Evolutionary conservation across 495 filamentous ascomycete species (phyloP).

Genomic region (Tuber melanosporum): DNA sequence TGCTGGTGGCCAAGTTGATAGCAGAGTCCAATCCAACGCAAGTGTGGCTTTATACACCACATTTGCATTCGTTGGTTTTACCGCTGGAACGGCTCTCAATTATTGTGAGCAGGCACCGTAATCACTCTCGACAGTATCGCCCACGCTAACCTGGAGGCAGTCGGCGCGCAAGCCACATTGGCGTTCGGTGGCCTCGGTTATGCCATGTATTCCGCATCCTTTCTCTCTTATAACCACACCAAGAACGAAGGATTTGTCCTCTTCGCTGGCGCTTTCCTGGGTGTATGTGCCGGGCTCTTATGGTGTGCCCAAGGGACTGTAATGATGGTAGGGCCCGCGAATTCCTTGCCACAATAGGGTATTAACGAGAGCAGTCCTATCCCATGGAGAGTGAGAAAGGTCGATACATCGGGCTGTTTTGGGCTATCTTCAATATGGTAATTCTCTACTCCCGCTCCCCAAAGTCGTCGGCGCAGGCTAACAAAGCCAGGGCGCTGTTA

Average conservation of each 20-base stretch:
- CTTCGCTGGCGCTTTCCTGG: constrained; percentile 66
- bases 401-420: constrained; percentile 82
- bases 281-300: constrained; percentile 74
- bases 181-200: constrained; percentile 81
- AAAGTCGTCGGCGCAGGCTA: neutral
- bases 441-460: neutral
- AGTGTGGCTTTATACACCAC: constrained; percentile 71
- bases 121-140: neutral
- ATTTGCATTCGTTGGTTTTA: constrained; percentile 81
- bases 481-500: constrained; percentile 59
- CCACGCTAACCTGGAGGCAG: constrained; percentile 49
- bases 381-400: constrained; percentile 76
- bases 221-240: constrained; percentile 77
- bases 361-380: constrained; percentile 52
- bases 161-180: constrained; percentile 67
- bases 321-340: constrained; percentile 58
- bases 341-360: neutral
- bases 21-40: constrained; percentile 60
- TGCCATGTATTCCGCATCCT: constrained; percentile 70
- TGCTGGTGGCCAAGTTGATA: constrained; percentile 62
- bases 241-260: constrained; percentile 68
- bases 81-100: constrained; percentile 62
- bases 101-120: constrained; percentile 21
- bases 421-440: constrained; percentile 84
- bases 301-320: constrained; percentile 92